Conservation (phyloP, 1,284 basidiomycete species). For the Xanthoconium separans region DNA sequence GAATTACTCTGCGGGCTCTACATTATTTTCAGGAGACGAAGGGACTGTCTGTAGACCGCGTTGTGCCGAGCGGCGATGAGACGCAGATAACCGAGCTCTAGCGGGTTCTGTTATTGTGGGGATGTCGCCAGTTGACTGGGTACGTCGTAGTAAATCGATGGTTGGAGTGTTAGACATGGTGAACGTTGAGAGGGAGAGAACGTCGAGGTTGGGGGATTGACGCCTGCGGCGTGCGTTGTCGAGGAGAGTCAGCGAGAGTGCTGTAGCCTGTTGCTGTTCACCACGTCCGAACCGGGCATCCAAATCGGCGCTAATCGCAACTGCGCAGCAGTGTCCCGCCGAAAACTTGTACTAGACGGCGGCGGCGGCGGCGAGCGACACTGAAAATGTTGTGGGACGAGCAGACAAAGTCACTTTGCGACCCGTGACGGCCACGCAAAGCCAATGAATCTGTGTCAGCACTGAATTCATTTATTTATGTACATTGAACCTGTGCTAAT, state of each 20-base stretch:
- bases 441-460: background rate
- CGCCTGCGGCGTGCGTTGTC: slow-evolving; percentile 30
- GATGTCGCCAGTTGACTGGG: slow-evolving; percentile 38
- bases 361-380: slow-evolving; percentile 2
- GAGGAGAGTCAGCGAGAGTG: slow-evolving; percentile 13
- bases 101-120: slow-evolving; percentile 25
- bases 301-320: slow-evolving; percentile 21
- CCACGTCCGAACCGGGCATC: slow-evolving; percentile 15
- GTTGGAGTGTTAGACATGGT: slow-evolving; percentile 29
- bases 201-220: slow-evolving; percentile 22
- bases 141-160: slow-evolving; percentile 34
- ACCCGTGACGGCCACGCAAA: slow-evolving; percentile 7
- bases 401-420: slow-evolving; percentile 13
- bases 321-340: slow-evolving; percentile 10
- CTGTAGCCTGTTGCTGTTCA: slow-evolving; percentile 5
- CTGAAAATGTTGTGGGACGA: slow-evolving; percentile 3
- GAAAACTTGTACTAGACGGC: background rate
- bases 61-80: slow-evolving; percentile 27
- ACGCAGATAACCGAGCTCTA: slow-evolving; percentile 30
- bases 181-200: slow-evolving; percentile 17
- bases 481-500: slow-evolving; percentile 8
- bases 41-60: slow-evolving; percentile 20
- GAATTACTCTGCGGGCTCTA: slow-evolving; percentile 24
- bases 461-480: slow-evolving; percentile 15
- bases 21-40: slow-evolving; percentile 21